phyloP scores from a whole-genome alignment of 1,284 basidiomycete genomes.

The Puccinia sorghi region DNA sequence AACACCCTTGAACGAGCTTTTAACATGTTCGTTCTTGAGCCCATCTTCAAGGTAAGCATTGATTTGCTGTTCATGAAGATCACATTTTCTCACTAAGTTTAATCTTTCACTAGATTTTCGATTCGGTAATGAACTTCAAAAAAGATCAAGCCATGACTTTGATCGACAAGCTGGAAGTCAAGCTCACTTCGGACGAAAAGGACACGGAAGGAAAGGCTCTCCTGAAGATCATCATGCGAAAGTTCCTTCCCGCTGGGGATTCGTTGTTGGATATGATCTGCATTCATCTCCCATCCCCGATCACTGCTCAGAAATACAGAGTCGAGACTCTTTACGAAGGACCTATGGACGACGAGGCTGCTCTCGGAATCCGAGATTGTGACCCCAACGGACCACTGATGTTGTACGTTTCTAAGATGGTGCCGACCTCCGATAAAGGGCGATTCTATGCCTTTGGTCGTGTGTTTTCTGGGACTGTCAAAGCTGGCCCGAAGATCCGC shows the following conservation, averaged over 20 bases:
- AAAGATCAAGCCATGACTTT: conserved; percentile 83
- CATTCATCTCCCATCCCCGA: conserved; percentile 89
- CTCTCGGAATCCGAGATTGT: conserved; percentile 97
- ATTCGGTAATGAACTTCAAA: conserved; percentile 99
- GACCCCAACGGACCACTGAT: conserved; percentile 96
- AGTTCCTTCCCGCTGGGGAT: conserved; percentile 99
- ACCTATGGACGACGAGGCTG: conserved; percentile 99
- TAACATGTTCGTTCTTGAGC: conserved; percentile 96
- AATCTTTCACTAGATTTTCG: conserved; percentile 69
- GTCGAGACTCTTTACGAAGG: conserved; percentile 99
- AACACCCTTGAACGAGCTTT: conserved; percentile 80
- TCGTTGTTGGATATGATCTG: conserved; percentile 99
- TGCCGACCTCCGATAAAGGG: conserved; percentile 99
- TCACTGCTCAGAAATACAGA: conserved; percentile 96
- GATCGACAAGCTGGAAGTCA: conserved; percentile 96
- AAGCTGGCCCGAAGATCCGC: conserved; percentile 95
- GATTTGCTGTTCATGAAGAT: neutral
- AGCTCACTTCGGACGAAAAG: conserved; percentile 84
- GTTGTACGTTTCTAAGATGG: conserved; percentile 99
- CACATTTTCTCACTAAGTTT: neutral
- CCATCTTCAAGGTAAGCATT: conserved; percentile 74
- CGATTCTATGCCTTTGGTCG: conserved; percentile 99
- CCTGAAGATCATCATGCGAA: conserved; percentile 98
- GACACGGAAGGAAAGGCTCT: conserved; percentile 95
- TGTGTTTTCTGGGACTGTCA: conserved; percentile 98